Evolutionary conservation across 768 basidiomycete species (phyloP).

Genomic region (Mycena pura): DNA sequence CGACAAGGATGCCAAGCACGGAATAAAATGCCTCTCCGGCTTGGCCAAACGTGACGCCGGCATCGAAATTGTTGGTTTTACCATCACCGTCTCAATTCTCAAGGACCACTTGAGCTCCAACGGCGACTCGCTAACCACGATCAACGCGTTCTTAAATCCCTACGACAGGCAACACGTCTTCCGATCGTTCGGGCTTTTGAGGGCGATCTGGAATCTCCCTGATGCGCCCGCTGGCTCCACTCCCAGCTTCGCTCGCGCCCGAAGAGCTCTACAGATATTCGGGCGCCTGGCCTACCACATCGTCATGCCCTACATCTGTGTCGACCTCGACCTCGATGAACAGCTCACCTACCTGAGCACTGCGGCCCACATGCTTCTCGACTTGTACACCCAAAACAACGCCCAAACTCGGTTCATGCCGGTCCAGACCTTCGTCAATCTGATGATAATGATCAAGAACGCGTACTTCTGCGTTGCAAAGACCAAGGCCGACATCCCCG

Average conservation of each 20-base stretch:
- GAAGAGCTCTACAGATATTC: slow-evolving; percentile 20
- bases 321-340: too few species aligned
- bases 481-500: slow-evolving; percentile 36
- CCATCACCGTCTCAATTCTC: not conserved
- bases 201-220: slow-evolving; percentile 34
- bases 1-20: not conserved
- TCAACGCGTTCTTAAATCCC: slow-evolving; percentile 38
- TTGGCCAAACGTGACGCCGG: not conserved
- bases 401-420: too few species aligned
- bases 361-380: too few species aligned
- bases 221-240: not conserved
- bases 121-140: slow-evolving; percentile 7
- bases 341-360: too few species aligned
- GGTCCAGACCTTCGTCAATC: too few species aligned
- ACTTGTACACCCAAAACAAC: too few species aligned
- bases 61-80: not conserved
- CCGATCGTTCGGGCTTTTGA: slow-evolving; percentile 33
- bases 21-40: not conserved
- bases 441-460: too few species aligned
- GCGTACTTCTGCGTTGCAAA: too few species aligned
- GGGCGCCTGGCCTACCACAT: too few species aligned
- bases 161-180: slow-evolving; percentile 41
- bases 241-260: slow-evolving; percentile 29
- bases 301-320: too few species aligned
- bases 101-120: not conserved